phyloP scores from a whole-genome alignment of 2,329 filamentous ascomycete genomes.

The Claviceps pazoutovae region DNA sequence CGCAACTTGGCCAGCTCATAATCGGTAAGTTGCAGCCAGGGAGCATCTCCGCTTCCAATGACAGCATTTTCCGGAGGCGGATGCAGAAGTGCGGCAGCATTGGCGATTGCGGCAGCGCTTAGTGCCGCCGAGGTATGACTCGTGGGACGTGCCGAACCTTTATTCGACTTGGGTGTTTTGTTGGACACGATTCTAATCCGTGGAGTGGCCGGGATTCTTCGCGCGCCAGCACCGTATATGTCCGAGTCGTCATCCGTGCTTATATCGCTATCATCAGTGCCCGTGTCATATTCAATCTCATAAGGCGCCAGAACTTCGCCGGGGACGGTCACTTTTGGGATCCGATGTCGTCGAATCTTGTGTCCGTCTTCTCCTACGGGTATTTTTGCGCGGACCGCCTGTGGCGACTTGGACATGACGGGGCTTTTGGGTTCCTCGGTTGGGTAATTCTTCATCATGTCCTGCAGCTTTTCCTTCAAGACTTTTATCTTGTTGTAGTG shows the following conservation, averaged over 20 bases:
- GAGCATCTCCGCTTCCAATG: conserved; percentile 43
- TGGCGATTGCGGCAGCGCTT: conserved; percentile 25
- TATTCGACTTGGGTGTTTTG: conserved; percentile 32
- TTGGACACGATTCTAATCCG: conserved; percentile 35
- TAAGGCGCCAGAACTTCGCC: conserved; percentile 53
- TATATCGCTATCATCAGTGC: conserved; percentile 37
- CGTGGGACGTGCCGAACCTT: conserved; percentile 20
- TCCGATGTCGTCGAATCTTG: conserved; percentile 30
- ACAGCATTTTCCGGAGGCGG: conserved; percentile 47
- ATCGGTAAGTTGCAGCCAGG: conserved; percentile 51
- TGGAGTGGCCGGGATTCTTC: conserved; percentile 24
- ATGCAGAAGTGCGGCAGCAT: conserved; percentile 31
- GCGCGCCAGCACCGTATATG: conserved; percentile 19
- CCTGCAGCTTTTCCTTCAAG: conserved; percentile 43
- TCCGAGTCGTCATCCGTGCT: conserved; percentile 38
- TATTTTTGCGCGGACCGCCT: conserved; percentile 35
- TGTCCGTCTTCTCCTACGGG: conserved; percentile 30
- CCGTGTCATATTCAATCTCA: conserved; percentile 47
- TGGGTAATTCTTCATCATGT: conserved; percentile 47
- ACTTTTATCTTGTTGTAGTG: conserved; percentile 47
- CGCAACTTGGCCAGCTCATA: conserved; percentile 55
- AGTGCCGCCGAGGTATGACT: conserved; percentile 22
- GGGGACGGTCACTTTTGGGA: conserved; percentile 49
- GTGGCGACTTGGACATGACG: conserved; percentile 38
- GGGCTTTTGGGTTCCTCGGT: conserved; percentile 39